Percentiles rank a stretch among this genome's conserved stretches.
phyloP scores from a whole-genome alignment of 345 rosid genomes.

The Laguncularia racemosa region DNA sequence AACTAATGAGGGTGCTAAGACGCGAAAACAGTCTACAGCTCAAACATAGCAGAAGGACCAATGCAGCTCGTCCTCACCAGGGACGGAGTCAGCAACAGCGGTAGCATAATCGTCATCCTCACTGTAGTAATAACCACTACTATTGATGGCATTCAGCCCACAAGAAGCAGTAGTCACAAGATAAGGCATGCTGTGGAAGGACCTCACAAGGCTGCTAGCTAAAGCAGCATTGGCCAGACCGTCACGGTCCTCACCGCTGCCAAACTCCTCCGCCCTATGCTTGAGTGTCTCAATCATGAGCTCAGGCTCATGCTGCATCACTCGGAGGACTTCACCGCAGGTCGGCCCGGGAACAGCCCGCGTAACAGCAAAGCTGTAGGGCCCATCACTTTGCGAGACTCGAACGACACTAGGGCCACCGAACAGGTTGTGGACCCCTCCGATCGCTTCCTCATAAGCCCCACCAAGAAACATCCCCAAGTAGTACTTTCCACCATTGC shows the following conservation, averaged over 20 bases:
- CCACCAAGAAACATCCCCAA: constrained; percentile 99
- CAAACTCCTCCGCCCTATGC: constrained; percentile 69
- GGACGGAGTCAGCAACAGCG: constrained; percentile 22
- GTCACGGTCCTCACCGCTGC: constrained; percentile 24
- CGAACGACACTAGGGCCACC: constrained; percentile 91
- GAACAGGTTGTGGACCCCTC: constrained; percentile 91
- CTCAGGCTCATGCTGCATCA: constrained; percentile 95
- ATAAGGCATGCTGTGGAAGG: constrained; percentile 91
- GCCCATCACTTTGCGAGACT: constrained; percentile 87
- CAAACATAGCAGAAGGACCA: constrained; percentile 70
- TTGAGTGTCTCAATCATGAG: constrained; percentile 89
- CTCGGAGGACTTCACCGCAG: constrained; percentile 81
- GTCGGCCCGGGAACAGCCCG: constrained; percentile 82
- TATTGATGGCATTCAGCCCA: constrained; percentile 53
- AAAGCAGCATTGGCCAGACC: constrained; percentile 28
- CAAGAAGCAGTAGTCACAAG: constrained; percentile 43
- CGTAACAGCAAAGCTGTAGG: constrained; percentile 84
- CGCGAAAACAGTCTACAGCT: constrained; percentile 1
- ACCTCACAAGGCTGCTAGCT: constrained; percentile 52
- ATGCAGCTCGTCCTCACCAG: constrained; percentile 47
- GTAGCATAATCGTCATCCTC: constrained; percentile 33
- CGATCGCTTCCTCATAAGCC: constrained; percentile 98
- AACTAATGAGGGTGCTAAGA: too few relatives aligned
- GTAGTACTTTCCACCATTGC: constrained; percentile 41
- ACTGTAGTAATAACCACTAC: constrained; percentile 55